Evolutionary conservation across 2,329 filamentous ascomycete genomes (phyloP), one percentile per base, ranked within the genome.

Genomic region (Aspergillus tamarii): DNA sequence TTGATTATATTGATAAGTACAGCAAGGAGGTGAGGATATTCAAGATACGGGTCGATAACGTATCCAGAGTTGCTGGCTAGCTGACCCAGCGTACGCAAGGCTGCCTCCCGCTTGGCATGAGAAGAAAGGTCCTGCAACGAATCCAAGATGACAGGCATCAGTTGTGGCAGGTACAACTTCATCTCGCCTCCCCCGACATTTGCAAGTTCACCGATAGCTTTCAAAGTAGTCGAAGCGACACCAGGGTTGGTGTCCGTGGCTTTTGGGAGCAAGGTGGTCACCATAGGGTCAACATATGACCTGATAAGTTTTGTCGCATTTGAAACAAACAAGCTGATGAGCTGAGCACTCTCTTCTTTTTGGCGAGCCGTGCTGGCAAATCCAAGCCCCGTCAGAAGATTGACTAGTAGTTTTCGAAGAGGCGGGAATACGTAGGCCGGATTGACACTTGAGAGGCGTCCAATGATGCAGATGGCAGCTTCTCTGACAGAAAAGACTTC

Each of bases 361-460:
- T 94, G 96, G 54, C 93, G 88, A 9, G 94, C 87, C 58, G 94
- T 95, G 75, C 96, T 96, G 8, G 95, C 96, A 73, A 97, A 98
- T 71, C 97, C 94, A 26, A 99, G 90, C 73, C 97, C 94, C 0
- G 95, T 99, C 65, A 99, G 85, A 77, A 99, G 89, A 78, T 99
- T 96, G 63, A 99, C 94, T 30, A 99, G 87, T 7, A 96, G 91
- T 79, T 99, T 99, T 66, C 95, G 91, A 45, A 99, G 80, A 0
- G 95, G 96, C 1, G 96, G 95, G 72, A 99, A 96, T 69, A 99
- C 94, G 78, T 99, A 99, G 63, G 96, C 96, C 1, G 95, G 96
- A 69, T 99, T 99, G 68, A 93, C 90, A 59, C 88, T 87, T 0
- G 95, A 96, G 62, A 99, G 83, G 14, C 96, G 92, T 36, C 95